Percentiles rank a stretch among this genome's conserved stretches.
phyloP scores from a whole-genome alignment of 345 rosid genomes.

The Syzygium aromaticum region DNA sequence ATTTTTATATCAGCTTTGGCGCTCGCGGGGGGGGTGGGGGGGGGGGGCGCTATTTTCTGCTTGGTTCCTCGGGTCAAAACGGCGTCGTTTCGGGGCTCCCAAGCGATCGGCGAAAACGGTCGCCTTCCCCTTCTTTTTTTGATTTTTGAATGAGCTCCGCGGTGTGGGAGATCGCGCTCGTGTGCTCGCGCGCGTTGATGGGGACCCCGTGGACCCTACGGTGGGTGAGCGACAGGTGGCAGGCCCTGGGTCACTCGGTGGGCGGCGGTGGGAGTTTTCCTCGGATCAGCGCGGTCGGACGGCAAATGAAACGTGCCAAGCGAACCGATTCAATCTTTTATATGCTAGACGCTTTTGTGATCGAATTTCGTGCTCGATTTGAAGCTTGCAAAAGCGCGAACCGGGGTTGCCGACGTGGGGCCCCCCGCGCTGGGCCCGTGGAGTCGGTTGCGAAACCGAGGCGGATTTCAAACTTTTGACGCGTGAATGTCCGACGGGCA shows the following conservation, averaged over 20 bases:
- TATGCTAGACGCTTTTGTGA: background rate
- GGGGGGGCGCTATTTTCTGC: background rate
- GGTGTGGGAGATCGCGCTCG: background rate
- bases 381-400: background rate
- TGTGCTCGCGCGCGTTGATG: background rate
- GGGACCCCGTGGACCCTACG: background rate
- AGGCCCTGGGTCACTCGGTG: background rate
- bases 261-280: background rate
- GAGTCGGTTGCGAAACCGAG: background rate
- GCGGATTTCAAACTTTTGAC: background rate
- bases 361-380: background rate
- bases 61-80: background rate
- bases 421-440: background rate
- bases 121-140: background rate
- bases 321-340: background rate
- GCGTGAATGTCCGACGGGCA: fast-evolving
- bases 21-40: too few relatives aligned
- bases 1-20: conserved; percentile 22
- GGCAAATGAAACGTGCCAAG: background rate
- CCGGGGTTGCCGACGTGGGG: background rate
- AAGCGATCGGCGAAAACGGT: background rate
- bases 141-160: background rate
- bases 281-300: background rate
- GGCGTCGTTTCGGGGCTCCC: background rate
- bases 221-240: background rate